phyloP scores from a whole-genome alignment of 2,329 filamentous ascomycete species.

The Hirsutella minnesotensis region DNA sequence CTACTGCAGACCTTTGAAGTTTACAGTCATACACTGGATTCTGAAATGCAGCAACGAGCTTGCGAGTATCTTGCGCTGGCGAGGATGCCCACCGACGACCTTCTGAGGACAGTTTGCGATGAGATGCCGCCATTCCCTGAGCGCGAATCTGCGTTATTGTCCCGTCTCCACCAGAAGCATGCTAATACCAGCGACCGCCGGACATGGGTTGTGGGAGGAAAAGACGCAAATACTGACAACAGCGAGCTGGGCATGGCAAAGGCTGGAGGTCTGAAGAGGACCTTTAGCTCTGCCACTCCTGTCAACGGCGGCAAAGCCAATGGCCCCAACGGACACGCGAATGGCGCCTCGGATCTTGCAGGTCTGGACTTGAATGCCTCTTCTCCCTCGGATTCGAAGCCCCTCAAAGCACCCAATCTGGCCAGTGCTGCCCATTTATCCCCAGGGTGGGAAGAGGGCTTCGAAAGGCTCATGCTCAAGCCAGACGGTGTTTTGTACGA shows the following conservation, averaged over 20 bases:
- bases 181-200: conserved; percentile 86
- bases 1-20: conserved; percentile 80
- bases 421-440: conserved; percentile 87
- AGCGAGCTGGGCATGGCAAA: conserved; percentile 72
- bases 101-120: conserved; percentile 87
- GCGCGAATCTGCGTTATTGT: conserved; percentile 80
- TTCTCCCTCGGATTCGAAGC: conserved; percentile 42
- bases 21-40: conserved; percentile 90
- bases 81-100: conserved; percentile 75
- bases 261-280: conserved; percentile 71
- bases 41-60: conserved; percentile 89
- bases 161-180: conserved; percentile 87
- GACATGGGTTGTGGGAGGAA: conserved; percentile 96
- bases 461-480: conserved; percentile 66
- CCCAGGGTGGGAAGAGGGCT: conserved; percentile 88
- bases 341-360: conserved; percentile 54
- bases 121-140: conserved; percentile 99
- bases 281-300: conserved; percentile 55
- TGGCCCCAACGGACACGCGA: conserved; percentile 36
- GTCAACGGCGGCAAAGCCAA: conserved; percentile 35
- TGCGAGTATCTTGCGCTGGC: conserved; percentile 89
- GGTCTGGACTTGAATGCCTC: conserved; percentile 68
- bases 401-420: conserved; percentile 63
- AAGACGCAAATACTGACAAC: conserved; percentile 77
- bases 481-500: conserved; percentile 87